Percentiles rank a stretch among this genome's conserved stretches.
phyloP scores from a whole-genome alignment of 2,329 filamentous ascomycete genomes.

The Bipolaris zeicola region DNA sequence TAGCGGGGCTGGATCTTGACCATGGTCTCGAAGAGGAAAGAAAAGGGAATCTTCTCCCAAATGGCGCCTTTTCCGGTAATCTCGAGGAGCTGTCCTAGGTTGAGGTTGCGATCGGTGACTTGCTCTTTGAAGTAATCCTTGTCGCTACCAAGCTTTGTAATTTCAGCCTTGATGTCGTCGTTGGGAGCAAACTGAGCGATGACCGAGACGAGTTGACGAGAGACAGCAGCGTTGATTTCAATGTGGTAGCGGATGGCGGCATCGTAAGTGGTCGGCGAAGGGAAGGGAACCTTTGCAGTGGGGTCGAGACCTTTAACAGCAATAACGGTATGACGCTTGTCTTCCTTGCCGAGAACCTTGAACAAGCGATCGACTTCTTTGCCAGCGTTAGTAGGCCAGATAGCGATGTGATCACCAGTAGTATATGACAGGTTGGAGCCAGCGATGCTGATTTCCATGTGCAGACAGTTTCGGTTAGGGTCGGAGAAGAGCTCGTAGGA shows the following conservation, averaged over 20 bases:
- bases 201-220: conserved; percentile 89
- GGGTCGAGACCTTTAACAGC: conserved; percentile 89
- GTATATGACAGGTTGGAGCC: conserved; percentile 91
- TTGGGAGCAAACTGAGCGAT: conserved; percentile 88
- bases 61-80: conserved; percentile 72
- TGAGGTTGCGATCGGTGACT: conserved; percentile 80
- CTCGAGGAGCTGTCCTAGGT: conserved; percentile 84
- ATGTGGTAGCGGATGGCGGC: conserved; percentile 93
- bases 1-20: conserved; percentile 96
- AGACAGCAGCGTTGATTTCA: conserved; percentile 93
- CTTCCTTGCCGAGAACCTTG: conserved; percentile 72
- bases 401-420: conserved; percentile 94
- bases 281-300: conserved; percentile 96
- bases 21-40: conserved; percentile 88
- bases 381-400: conserved; percentile 96
- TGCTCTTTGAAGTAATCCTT: conserved; percentile 95
- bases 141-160: conserved; percentile 86
- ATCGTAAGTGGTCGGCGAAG: conserved; percentile 95
- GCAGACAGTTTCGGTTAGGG: conserved; percentile 91
- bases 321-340: conserved; percentile 82
- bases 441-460: conserved; percentile 91
- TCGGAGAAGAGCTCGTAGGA: conserved; percentile 90
- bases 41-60: conserved; percentile 89
- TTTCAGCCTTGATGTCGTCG: conserved; percentile 82
- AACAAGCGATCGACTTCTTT: conserved; percentile 91